A percentile compares a stretch with the other conserved stretches of the same genome.
phyloP scores from a whole-genome alignment of 139 green algal species.

The Auxenochlorella pyrenoidosa region DNA sequence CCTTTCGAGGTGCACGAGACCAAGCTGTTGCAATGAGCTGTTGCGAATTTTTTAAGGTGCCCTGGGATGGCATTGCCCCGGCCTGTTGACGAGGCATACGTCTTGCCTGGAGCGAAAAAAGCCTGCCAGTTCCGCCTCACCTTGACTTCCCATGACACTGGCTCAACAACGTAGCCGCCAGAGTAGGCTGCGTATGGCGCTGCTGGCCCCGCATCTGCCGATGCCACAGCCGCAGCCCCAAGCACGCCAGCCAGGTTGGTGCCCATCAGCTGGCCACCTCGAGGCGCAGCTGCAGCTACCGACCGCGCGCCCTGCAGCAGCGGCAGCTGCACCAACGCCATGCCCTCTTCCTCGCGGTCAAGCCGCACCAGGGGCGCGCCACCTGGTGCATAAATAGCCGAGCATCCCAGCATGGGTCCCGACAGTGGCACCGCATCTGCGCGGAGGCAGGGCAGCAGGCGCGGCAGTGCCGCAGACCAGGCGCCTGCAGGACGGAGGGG shows the following conservation, averaged over 20 bases:
- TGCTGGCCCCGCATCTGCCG: not conserved
- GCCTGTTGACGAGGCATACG: too few relatives aligned
- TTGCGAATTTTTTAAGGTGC: too few relatives aligned
- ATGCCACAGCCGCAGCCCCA: not conserved
- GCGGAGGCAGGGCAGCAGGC: not conserved
- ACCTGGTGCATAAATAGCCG: not conserved
- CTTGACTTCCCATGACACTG: not conserved
- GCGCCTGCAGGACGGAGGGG: not conserved
- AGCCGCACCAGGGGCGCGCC: not conserved
- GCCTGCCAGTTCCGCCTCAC: too few relatives aligned
- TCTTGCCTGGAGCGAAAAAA: too few relatives aligned
- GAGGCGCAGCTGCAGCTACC: not conserved
- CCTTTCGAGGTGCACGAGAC: too few relatives aligned
- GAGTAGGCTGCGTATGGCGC: not conserved
- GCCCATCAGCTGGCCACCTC: not conserved
- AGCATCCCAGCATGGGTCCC: slow-evolving; percentile 6
- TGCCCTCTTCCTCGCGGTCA: not conserved
- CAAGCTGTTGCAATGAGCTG: too few relatives aligned
- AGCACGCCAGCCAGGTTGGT: not conserved
- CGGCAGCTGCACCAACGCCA: slow-evolving; percentile 10
- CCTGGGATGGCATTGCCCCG: too few relatives aligned
- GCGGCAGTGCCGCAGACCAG: not conserved
- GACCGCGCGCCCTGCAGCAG: not conserved
- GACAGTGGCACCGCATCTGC: not conserved
- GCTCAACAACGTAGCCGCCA: not conserved